These are phyloP conservation scores for Phialophora expanda DNA, from an alignment of 2,329 filamentous ascomycete genomes.

Conservation along the genomic window DNA sequence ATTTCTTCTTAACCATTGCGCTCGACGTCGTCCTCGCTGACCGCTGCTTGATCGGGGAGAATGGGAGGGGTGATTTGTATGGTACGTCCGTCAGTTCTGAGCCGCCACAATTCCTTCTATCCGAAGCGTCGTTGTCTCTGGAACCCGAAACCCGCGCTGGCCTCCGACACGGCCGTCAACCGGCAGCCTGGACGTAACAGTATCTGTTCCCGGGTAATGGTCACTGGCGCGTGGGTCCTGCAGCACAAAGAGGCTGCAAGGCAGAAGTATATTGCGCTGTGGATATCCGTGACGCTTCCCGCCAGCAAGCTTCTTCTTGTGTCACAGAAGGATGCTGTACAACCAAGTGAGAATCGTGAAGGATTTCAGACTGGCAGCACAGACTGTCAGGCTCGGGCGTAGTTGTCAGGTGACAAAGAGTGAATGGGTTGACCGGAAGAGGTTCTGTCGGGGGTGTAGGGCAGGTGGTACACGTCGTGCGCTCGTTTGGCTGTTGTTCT, in stretches of 20 bases:
- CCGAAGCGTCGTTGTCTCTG: not conserved
- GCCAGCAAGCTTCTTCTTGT: conserved; percentile 32
- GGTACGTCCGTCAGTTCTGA: conserved; percentile 4
- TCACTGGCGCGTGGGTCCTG: not conserved
- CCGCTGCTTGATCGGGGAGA: conserved; percentile 10
- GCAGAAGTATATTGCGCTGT: conserved; percentile 15
- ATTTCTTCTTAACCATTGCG: conserved; percentile 41
- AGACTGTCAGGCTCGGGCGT: not conserved
- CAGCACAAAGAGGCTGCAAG: conserved; percentile 12
- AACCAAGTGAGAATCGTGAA: conserved; percentile 19
- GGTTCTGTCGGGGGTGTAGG: conserved; percentile 11
- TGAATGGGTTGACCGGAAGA: conserved; percentile 5
- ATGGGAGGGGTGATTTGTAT: not conserved
- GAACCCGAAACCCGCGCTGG: not conserved
- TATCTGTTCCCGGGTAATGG: not conserved
- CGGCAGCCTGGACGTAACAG: not conserved
- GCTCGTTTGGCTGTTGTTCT: conserved; percentile 19
- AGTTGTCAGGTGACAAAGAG: not conserved
- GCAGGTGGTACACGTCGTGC: conserved; percentile 20
- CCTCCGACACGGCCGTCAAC: not conserved
- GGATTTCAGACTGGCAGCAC: conserved; percentile 1
- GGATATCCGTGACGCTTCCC: conserved; percentile 28
- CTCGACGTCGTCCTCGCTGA: conserved; percentile 30
- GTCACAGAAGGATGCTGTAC: conserved; percentile 34
- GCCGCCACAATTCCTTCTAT: not conserved